Evolutionary conservation across 2,329 filamentous ascomycete species (phyloP).

Genomic region (Clonostachys byssicola): DNA sequence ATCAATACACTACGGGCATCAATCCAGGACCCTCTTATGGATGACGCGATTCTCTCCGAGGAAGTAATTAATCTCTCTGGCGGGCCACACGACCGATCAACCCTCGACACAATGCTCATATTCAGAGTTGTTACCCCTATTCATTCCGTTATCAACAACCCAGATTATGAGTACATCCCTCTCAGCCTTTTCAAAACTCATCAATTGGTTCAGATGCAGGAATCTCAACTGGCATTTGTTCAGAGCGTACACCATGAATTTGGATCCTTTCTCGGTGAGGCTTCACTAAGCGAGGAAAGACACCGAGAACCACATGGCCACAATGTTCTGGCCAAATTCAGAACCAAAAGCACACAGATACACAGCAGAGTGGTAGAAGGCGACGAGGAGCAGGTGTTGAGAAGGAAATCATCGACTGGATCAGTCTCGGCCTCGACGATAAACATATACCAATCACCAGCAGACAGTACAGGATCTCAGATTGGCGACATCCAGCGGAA

Average conservation of each 20-base stretch:
- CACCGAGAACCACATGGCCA: neutral
- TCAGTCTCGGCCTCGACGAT: neutral
- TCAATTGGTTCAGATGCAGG: constrained; percentile 51
- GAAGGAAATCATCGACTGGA: neutral
- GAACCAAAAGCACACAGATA: neutral
- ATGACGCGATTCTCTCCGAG: constrained; percentile 38
- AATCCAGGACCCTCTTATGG: constrained; percentile 38
- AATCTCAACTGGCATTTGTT: constrained; percentile 55
- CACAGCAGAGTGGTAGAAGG: neutral
- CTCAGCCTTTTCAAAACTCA: constrained; percentile 62
- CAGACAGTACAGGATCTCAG: neutral
- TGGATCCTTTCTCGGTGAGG: constrained; percentile 35
- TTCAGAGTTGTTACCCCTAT: constrained; percentile 61
- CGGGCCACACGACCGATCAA: constrained; percentile 5
- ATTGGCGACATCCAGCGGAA: too few species aligned
- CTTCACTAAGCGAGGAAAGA: neutral
- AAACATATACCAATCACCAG: neutral
- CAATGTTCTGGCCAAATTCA: neutral
- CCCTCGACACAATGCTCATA: constrained; percentile 33
- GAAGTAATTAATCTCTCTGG: constrained; percentile 37
- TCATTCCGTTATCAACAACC: constrained; percentile 45
- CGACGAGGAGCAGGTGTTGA: too few species aligned
- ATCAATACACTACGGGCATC: constrained; percentile 32
- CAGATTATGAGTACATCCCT: constrained; percentile 54
- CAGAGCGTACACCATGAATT: constrained; percentile 59